Base-by-base conservation (phyloP, 1,139 yeast species). In the Yamadazyma triangularis region DNA sequence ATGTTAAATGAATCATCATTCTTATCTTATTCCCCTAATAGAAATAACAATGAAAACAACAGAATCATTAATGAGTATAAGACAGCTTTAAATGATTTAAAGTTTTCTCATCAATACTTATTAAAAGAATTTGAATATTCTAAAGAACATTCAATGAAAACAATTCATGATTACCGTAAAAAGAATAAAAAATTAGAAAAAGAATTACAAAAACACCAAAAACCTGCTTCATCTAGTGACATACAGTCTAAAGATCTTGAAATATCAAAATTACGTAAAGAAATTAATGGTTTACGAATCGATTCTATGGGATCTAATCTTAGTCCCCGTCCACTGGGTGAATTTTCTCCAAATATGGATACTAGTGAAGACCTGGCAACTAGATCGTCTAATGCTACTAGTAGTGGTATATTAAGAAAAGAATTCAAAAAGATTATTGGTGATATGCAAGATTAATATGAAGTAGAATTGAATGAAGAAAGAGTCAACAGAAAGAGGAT, bases 351-450 rank as follows among this genome's bases (percentile, higher is more conserved):
- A 13, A 53, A 46, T 4, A 50, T 44, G 9, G 18, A 42, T 50
- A 32, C 56, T 55, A 14, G 42, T 44, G 46, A 18, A 7, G 20
- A 18, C 9, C 20, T 18, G 20, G 9, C 9, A 7, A 18, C 6
- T 18, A 18, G 20, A 18, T 6, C 20, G 6, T 18, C 52, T 15
- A 29, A 25, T 16, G 33, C 38, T 8, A 57, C 50, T 40, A 61
- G 68, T 44, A 64, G 55, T 31, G 70, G 65, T 1, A 75, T 80
- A 2, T 59, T 84, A 44, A 66, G 88, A 35, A 73, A 78, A 43
- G 89, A 84, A 53, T 84, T 84, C 60, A 78, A 77, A 47, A 77
- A 75, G 45, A 70, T 83, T 25, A 79, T 83, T 1, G 62, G 66
- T 33, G 82, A 77, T 28, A 68, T 84, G 40, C 83, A 79, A 39